These are phyloP conservation scores for Sarcomyxa edulis DNA, from an alignment of 768 basidiomycete species.

Conservation along the genomic window DNA sequence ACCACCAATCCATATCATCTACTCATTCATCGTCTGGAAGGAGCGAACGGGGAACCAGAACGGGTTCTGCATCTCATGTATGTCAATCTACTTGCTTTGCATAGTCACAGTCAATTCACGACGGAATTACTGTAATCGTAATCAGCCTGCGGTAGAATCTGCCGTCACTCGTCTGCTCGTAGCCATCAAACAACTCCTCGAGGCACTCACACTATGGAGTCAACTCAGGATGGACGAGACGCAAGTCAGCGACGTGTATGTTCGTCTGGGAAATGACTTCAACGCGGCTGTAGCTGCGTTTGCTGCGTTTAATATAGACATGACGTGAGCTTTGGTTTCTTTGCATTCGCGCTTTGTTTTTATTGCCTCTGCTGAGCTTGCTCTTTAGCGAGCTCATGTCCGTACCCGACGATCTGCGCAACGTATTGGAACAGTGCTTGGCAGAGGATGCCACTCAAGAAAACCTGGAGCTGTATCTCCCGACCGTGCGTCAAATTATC, in stretches of 20 bases:
- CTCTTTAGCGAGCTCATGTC: conserved; percentile 70
- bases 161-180: conserved; percentile 91
- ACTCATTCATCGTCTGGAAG: conserved; percentile 34
- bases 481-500: conserved; percentile 88
- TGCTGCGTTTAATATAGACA: conserved; percentile 76
- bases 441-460: conserved; percentile 85
- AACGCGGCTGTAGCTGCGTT: conserved; percentile 92
- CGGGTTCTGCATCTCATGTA: conserved; percentile 13
- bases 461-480: conserved; percentile 86
- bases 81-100: conserved; percentile 21
- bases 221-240: conserved; percentile 61
- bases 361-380: conserved; percentile 5
- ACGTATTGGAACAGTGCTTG: conserved; percentile 84
- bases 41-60: conserved; percentile 32
- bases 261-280: conserved; percentile 95
- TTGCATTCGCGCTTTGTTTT: conserved; percentile 11
- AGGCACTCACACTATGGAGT: conserved; percentile 85
- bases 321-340: conserved; percentile 80
- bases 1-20: conserved; percentile 48
- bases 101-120: conserved; percentile 6
- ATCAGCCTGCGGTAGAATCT: conserved; percentile 78
- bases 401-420: conserved; percentile 86
- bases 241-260: conserved; percentile 95
- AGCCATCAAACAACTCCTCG: conserved; percentile 91
- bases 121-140: too few relatives aligned